phyloP scores from a whole-genome alignment of 768 basidiomycete species.

The Russula ochroleuca region DNA sequence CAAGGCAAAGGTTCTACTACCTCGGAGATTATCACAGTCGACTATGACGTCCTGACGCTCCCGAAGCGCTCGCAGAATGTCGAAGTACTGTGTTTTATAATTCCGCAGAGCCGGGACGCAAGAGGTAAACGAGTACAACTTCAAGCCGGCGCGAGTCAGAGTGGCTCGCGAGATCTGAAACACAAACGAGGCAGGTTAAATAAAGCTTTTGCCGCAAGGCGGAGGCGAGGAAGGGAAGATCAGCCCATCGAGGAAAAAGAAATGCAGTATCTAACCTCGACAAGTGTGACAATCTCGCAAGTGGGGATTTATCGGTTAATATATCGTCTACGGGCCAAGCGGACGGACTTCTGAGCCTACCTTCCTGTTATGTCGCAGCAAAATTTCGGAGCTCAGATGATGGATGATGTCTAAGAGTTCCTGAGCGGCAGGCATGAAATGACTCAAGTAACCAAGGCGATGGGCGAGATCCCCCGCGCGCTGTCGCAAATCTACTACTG shows the following conservation, averaged over 20 bases:
- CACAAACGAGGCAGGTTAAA: slow-evolving; percentile 17
- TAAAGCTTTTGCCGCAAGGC: not conserved
- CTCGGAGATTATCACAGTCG: slow-evolving; percentile 20
- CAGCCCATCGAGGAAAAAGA: not conserved
- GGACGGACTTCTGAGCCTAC: slow-evolving; percentile 15
- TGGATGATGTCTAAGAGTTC: slow-evolving; percentile 25
- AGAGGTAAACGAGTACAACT: slow-evolving; percentile 24
- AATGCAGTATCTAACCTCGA: slow-evolving; percentile 23
- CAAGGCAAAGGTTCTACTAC: slow-evolving; percentile 18
- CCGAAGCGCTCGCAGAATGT: slow-evolving; percentile 26
- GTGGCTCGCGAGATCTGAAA: slow-evolving; percentile 28
- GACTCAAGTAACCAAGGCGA: slow-evolving; percentile 20
- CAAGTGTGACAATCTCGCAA: slow-evolving; percentile 26
- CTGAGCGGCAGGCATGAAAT: slow-evolving; percentile 25
- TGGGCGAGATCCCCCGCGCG: slow-evolving; percentile 25
- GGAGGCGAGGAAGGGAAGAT: slow-evolving; percentile 4
- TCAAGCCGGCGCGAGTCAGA: slow-evolving; percentile 25
- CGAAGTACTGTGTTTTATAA: slow-evolving; percentile 27
- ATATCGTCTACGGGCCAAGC: not conserved
- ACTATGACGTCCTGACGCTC: slow-evolving; percentile 22
- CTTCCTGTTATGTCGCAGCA: slow-evolving; percentile 25
- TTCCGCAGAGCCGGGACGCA: slow-evolving; percentile 19
- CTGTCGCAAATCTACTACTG: slow-evolving; percentile 26
- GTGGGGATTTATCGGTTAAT: slow-evolving; percentile 12
- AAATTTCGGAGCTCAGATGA: slow-evolving; percentile 22